These are phyloP conservation scores for Talaromyces funiculosus DNA, from an alignment of 2,329 filamentous ascomycete species.

Conservation along the genomic window DNA sequence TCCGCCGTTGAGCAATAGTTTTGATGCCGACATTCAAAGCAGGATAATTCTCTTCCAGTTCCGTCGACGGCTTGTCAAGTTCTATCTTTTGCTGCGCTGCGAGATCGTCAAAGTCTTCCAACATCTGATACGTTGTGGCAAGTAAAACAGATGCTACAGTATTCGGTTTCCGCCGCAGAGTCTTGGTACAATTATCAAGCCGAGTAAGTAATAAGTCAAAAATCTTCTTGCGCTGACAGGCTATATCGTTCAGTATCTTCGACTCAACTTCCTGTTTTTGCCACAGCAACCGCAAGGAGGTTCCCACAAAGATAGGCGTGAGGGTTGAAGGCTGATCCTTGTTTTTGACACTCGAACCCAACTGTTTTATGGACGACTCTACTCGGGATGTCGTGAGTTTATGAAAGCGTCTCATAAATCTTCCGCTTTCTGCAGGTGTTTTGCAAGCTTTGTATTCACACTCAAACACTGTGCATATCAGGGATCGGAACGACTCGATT, in stretches of 20 bases:
- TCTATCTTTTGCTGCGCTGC: constrained; percentile 26
- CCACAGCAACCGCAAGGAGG: constrained; percentile 33
- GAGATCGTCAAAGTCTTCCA: constrained; percentile 38
- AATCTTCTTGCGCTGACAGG: constrained; percentile 28
- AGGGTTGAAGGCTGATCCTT: constrained; percentile 21
- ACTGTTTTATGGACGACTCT: constrained; percentile 24
- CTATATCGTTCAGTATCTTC: constrained; percentile 27
- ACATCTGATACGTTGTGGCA: constrained; percentile 32
- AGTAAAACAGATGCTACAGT: constrained; percentile 26
- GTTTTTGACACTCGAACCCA: constrained; percentile 28
- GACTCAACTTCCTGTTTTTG: constrained; percentile 24
- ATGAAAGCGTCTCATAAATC: constrained; percentile 22
- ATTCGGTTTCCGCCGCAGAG: constrained; percentile 31
- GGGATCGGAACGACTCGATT: constrained; percentile 33
- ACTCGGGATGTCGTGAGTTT: constrained; percentile 31
- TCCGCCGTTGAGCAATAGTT: constrained; percentile 25
- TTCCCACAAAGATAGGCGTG: constrained; percentile 31
- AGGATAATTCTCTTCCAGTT: constrained; percentile 31
- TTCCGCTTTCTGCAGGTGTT: background rate
- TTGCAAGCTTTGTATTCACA: constrained; percentile 2
- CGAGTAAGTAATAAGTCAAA: constrained; percentile 31
- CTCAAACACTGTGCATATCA: constrained; percentile 29
- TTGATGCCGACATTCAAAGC: constrained; percentile 21
- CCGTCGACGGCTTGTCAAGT: constrained; percentile 30
- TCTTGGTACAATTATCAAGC: constrained; percentile 31